Evolutionary conservation across 2,329 filamentous ascomycete genomes (phyloP), one percentile per base, ranked within the genome.

Genomic region (Scedosporium dehoogii): DNA sequence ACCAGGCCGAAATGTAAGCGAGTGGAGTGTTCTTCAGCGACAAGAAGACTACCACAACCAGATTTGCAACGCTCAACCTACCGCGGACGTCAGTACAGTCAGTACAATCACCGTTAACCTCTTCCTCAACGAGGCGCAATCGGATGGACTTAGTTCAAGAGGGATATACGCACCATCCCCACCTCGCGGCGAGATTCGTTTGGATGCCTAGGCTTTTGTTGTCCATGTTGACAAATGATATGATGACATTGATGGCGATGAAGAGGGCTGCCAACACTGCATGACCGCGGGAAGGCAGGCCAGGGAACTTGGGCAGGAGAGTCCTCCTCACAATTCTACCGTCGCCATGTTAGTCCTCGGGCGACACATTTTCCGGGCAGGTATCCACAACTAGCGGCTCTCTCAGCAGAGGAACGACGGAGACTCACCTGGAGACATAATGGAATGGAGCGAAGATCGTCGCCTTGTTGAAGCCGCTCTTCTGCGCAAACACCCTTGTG

Each of bases 21-120:
- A 86, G 69, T 0, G 83, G 84, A 0, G 83, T 85, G 67, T 85
- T 85, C 66, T 85, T 85, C 51, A 86, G 73, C 1, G 79, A 75
- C 16, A 86, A 72, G 58, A 85, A 79, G 12, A 84, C 73, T 12
- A 83, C 75, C 16, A 86, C 71, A 12, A 74, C 71, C 33, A 84
- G 69, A 66, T 86, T 86, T 10, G 65, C 68, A 16, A 77, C 66
- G 1, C 73, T 69, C 63, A 78, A 69, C 76, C 76, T 78, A 59
- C 14, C n/a, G 10, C 56, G 2, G 10, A 5, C 2, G 51, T 23
- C 10, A 23, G 18, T 55, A 55, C 18, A 1, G 51, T 23, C 10
- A 23, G 18, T 55, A 55, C 18, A 1, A 53, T 23, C 9, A 7
- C 12, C 12, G 9, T 55, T 12, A 27, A 3, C 18, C 18, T 21